phyloP scores from a whole-genome alignment of 495 filamentous ascomycete genomes.

The Xylaria flabelliformis region DNA sequence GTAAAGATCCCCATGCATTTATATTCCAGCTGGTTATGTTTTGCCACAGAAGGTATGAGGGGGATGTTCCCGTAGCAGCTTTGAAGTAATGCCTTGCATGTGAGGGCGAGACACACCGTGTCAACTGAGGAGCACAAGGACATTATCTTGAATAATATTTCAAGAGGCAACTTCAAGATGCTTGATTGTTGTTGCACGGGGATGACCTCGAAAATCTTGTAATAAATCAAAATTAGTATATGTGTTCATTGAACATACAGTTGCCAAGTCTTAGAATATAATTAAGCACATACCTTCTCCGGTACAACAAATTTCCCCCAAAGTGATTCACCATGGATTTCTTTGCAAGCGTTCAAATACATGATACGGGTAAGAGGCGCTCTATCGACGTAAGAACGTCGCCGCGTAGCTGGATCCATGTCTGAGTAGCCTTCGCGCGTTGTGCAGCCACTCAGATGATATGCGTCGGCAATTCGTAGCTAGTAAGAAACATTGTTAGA shows the following conservation, averaged over 20 bases:
- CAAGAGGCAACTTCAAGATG: not conserved
- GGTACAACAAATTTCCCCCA: not conserved
- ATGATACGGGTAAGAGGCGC: not conserved
- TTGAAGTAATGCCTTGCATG: not conserved
- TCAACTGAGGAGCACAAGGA: not conserved
- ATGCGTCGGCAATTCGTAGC: not conserved
- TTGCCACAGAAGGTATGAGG: not conserved
- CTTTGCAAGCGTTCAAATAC: not conserved
- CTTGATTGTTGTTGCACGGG: not conserved
- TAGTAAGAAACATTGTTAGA: not conserved
- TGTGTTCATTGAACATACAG: not conserved
- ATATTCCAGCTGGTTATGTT: not conserved
- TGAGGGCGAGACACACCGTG: not conserved
- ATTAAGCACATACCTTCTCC: not conserved
- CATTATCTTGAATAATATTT: not conserved
- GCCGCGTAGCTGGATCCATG: not conserved
- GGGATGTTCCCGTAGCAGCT: not conserved
- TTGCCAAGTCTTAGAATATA: not conserved
- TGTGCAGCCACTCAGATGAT: not conserved
- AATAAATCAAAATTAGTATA: not conserved
- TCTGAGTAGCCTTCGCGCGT: not conserved
- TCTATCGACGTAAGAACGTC: not conserved
- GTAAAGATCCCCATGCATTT: constrained; percentile 4
- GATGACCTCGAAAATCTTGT: not conserved
- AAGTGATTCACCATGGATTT: not conserved